phyloP scores from a whole-genome alignment of 495 filamentous ascomycete genomes.

The Lasiosphaeria miniovina region DNA sequence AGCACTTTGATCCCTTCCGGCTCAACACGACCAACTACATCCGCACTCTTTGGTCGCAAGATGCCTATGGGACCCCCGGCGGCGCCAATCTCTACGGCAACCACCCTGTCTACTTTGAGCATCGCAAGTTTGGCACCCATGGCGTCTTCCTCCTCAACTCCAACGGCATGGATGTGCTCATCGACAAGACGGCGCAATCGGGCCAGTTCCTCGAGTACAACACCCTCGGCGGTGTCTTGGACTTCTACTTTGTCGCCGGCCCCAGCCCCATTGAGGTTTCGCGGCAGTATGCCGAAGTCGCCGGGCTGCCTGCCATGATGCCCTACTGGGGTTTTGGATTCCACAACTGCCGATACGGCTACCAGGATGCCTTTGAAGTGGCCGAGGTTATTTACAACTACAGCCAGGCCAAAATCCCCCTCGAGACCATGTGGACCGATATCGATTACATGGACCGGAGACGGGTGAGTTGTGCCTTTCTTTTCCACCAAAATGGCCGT shows the following conservation, averaged over 20 bases:
- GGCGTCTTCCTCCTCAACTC: constrained; percentile 81
- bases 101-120: constrained; percentile 84
- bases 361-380: constrained; percentile 71
- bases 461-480: constrained; percentile 27
- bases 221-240: constrained; percentile 72
- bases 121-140: constrained; percentile 67
- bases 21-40: constrained; percentile 72
- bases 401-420: constrained; percentile 66
- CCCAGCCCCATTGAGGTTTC: constrained; percentile 68
- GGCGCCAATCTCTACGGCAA: constrained; percentile 75
- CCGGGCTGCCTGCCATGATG: constrained; percentile 71
- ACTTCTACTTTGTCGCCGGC: constrained; percentile 81
- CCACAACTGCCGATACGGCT: constrained; percentile 82
- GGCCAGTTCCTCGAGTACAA: constrained; percentile 84
- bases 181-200: constrained; percentile 59
- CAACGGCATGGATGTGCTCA: constrained; percentile 85
- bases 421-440: constrained; percentile 90
- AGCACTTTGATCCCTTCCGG: constrained; percentile 70
- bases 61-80: constrained; percentile 55
- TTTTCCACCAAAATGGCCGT: background rate
- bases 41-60: constrained; percentile 77
- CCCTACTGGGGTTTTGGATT: constrained; percentile 84
- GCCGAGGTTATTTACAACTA: constrained; percentile 82
- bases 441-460: constrained; percentile 75
- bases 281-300: constrained; percentile 69